Evolutionary conservation across 805 yeast genomes (phyloP), one percentile per base, ranked within the genome.

Genomic region (Martiniozyma abietophila): DNA sequence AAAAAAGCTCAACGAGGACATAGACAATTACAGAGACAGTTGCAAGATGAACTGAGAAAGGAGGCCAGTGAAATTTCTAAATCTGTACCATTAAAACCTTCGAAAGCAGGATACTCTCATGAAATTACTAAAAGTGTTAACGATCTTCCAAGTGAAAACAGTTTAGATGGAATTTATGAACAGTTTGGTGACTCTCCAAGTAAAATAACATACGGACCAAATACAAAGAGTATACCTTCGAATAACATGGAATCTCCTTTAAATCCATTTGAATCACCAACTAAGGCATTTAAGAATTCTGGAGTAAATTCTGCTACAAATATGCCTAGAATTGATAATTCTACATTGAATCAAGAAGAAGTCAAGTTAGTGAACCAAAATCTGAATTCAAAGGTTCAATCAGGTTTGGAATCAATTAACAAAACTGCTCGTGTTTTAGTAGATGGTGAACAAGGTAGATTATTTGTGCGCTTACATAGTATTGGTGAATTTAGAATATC

Each of bases 401-500:
- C n/a, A n/a, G n/a, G 10, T 18, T 15, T 27, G 27, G 12, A 6
- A 25, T 7, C 25, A 25, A 14, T 21, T 11, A 21, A 11, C 8
- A 11, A 21, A 21, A 8, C 24, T 11, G 24, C 8, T 21, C 11
- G 24, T 21, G 19, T 12, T 25, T 38, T 51, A 30, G 41, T 51
- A 3, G 45, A 47, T 38, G 56, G 57, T 21, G 63, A 58, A 35
- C 47, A 47, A 26, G 85, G 84, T 8, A 60, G 73, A 21, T 49
- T 76, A 6, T 77, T 76, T 51, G 47, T 77, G 26, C 55, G 69
- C 29, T 56, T 77, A 10, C 56, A 67, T 32, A 67, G 67, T 2
- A 51, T 75, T 29, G 58, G 59, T 35, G 64, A 62, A 20, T 45
- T 76, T 17, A 52, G 54, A n/a, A 50, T 77, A 25, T 70, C 76